Conservation (phyloP, 306 rosid genomes). For the Glycine latifolia region DNA sequence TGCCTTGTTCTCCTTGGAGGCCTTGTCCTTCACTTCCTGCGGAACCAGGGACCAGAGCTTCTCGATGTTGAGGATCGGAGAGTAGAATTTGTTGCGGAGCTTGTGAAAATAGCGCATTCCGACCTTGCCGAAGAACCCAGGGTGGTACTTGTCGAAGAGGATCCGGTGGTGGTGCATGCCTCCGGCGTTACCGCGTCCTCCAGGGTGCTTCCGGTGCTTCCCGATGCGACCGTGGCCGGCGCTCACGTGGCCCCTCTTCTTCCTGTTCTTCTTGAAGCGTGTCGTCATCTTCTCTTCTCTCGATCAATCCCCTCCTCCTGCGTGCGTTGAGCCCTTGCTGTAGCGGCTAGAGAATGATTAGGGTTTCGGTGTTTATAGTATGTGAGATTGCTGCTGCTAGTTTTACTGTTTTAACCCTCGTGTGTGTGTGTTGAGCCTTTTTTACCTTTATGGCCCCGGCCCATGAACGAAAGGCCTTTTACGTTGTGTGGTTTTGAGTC, state of each 20-base stretch:
- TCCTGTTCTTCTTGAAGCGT: conserved; percentile 46
- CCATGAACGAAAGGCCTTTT: too few relatives aligned
- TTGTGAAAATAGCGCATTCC: conserved; percentile 52
- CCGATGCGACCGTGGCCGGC: conserved; percentile 41
- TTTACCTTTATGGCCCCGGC: too few relatives aligned
- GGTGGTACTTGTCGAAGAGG: conserved; percentile 53
- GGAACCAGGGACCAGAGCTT: conserved; percentile 50
- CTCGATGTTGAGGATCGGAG: conserved; percentile 47
- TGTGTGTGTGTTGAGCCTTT: too few relatives aligned
- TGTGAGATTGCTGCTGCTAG: not conserved
- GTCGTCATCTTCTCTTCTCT: conserved; percentile 37
- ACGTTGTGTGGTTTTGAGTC: too few relatives aligned
- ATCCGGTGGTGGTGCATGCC: conserved; percentile 55
- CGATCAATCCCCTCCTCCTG: not conserved
- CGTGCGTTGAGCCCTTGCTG: not conserved
- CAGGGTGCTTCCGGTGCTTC: conserved; percentile 47
- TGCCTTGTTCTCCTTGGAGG: conserved; percentile 39
- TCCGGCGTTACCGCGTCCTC: conserved; percentile 51
- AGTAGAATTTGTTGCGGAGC: conserved; percentile 47
- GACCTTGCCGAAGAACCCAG: conserved; percentile 49
- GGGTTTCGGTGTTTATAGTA: not conserved
- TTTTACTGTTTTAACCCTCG: too few relatives aligned
- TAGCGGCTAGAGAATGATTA: not conserved
- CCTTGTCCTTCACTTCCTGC: conserved; percentile 44
- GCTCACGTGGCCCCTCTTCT: conserved; percentile 48